Evolutionary conservation across 2,329 filamentous ascomycete genomes (phyloP).

Genomic region (Cercospora sojina): DNA sequence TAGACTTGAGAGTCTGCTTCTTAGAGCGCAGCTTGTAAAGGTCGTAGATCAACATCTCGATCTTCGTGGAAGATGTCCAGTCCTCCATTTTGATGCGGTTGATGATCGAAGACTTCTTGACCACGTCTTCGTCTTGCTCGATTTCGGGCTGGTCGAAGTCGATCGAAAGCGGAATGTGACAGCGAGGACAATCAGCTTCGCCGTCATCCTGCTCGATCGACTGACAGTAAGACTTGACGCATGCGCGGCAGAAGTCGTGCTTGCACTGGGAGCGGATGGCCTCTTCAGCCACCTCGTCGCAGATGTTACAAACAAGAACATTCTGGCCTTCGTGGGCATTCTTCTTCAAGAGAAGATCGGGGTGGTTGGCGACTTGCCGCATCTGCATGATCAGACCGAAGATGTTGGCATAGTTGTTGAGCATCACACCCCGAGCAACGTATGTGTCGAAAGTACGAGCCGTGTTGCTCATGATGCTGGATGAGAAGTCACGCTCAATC

Average conservation of each 20-base stretch:
- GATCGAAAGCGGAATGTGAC: conserved; percentile 84
- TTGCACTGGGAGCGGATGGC: conserved; percentile 88
- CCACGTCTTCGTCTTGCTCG: conserved; percentile 79
- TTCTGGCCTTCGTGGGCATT: conserved; percentile 84
- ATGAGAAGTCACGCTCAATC: conserved; percentile 91
- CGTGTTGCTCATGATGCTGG: conserved; percentile 91
- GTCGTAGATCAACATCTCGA: conserved; percentile 92
- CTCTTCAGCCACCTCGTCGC: conserved; percentile 93
- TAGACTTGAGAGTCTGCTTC: conserved; percentile 91
- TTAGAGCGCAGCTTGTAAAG: conserved; percentile 88
- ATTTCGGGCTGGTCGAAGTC: conserved; percentile 95
- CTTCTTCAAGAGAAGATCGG: conserved; percentile 89
- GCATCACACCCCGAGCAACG: conserved; percentile 85
- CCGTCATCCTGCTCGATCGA: conserved; percentile 67
- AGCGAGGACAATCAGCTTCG: conserved; percentile 75
- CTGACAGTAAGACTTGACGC: conserved; percentile 75
- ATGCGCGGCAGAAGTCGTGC: conserved; percentile 86
- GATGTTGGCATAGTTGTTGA: conserved; percentile 97
- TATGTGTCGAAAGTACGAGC: conserved; percentile 92
- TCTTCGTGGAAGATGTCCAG: conserved; percentile 98
- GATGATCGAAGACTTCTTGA: conserved; percentile 97
- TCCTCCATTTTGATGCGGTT: conserved; percentile 99
- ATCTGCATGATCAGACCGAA: conserved; percentile 99
- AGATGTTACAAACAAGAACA: conserved; percentile 86
- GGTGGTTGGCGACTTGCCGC: conserved; percentile 96